Base-by-base conservation (phyloP, 345 rosid genomes). In the Gossypium herbaceum region DNA sequence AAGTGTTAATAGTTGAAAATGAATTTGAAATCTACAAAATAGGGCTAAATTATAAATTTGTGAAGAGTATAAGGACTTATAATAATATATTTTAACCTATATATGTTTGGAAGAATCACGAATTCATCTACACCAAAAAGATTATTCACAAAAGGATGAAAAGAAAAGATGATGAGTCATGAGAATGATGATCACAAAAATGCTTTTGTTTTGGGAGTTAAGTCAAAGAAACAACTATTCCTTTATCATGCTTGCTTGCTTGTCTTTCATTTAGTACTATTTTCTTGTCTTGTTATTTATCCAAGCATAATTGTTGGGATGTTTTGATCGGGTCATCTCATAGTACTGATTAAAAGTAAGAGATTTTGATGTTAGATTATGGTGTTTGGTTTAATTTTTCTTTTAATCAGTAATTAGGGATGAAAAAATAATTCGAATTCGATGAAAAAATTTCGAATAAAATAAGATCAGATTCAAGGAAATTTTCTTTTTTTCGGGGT, bases 171-270 rank as follows among this genome's bases (percentile, higher is more conserved):
- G 25, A 41, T 41, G 25, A n/a, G 25, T 64, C 25, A 41, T 64
- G 22, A 63, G 7, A 9, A 1, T 39, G 15, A 60, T 68, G n/a
- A 67, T 47, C 43, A 29, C 73, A 41, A 3, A 17, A 9, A 29
- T 51, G 73, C 20, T 69, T 52, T 29, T 47, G 41, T 34, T n/a
- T 51, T 17, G 25, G 59, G 55, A 29, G 16, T 3, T 70, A 1
- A 70, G 60, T 52, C 60, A 70, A 70, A 52, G 27, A 17, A 67
- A 51, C n/a, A 4, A 70, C 73, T 52, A 7, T 70, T 70, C 60
- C 61, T 51, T 34, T 27, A 17, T 51, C 73, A 51, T 51, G 73
- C 73, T 52, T 70, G 59, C 25, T 27, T 17, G 9, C 3, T 34
- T 51, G 59, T 51, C 60, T 51, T 69, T 50, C 41, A 34, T 34